A percentile compares a stretch with the other conserved stretches of the same genome.
Evolutionary conservation across 768 basidiomycete genomes (phyloP).

Genomic region (Suillus plorans): DNA sequence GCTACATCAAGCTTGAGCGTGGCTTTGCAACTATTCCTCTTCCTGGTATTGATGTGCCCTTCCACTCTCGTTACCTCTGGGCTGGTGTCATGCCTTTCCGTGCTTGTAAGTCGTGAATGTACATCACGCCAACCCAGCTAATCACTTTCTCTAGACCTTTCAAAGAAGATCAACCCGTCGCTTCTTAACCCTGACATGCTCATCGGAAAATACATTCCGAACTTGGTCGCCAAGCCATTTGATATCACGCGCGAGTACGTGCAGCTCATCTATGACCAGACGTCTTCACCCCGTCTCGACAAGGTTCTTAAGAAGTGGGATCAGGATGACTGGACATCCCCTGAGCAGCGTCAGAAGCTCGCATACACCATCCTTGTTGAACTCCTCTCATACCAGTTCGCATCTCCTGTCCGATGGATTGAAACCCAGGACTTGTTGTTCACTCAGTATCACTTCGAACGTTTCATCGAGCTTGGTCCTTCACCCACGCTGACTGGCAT

Average conservation of each 20-base stretch:
- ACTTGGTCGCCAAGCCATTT: conserved; percentile 89
- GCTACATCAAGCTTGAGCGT: conserved; percentile 91
- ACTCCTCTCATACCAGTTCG: conserved; percentile 96
- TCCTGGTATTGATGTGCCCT: conserved; percentile 97
- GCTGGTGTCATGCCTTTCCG: conserved; percentile 97
- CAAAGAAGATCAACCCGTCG: conserved; percentile 94
- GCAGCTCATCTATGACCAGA: conserved; percentile 95
- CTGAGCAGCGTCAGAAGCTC: conserved; percentile 85
- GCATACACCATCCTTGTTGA: conserved; percentile 97
- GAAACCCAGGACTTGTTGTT: conserved; percentile 97
- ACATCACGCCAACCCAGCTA: neutral
- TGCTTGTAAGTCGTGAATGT: conserved; percentile 62
- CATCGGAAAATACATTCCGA: conserved; percentile 94
- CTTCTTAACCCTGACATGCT: conserved; percentile 95
- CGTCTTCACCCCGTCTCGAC: conserved; percentile 90
- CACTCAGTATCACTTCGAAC: conserved; percentile 81
- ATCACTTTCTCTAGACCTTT: conserved; percentile 60
- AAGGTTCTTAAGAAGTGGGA: conserved; percentile 96
- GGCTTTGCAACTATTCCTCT: conserved; percentile 95
- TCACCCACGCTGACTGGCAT: conserved; percentile 95
- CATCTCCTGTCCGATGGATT: conserved; percentile 98
- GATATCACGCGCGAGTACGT: conserved; percentile 83
- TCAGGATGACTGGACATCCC: conserved; percentile 79
- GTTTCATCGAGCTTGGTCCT: conserved; percentile 94
- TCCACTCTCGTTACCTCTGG: conserved; percentile 99